phyloP scores from a whole-genome alignment of 2,329 filamentous ascomycete genomes.

The Penicillium hesseltinei region DNA sequence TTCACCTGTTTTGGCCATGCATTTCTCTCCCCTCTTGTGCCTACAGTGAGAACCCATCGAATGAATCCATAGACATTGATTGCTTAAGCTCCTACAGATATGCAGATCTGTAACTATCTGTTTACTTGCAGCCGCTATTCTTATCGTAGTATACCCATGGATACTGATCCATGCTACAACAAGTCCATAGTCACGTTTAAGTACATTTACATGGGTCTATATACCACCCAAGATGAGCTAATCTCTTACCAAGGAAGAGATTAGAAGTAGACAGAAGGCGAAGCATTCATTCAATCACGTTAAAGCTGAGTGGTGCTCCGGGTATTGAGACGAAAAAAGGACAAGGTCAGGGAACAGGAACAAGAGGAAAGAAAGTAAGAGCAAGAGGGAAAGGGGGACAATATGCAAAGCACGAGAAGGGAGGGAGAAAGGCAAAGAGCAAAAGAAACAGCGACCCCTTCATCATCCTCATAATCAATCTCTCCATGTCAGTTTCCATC shows the following conservation, averaged over 20 bases:
- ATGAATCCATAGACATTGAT: background rate
- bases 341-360: background rate
- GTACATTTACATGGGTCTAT: background rate
- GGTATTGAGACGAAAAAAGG: constrained; percentile 7
- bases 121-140: background rate
- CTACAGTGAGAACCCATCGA: background rate
- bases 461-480: background rate
- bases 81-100: background rate
- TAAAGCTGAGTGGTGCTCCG: constrained; percentile 2
- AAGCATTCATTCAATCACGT: constrained; percentile 2
- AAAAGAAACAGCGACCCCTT: background rate
- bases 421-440: background rate
- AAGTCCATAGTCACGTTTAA: background rate
- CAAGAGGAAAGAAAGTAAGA: background rate
- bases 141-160: background rate
- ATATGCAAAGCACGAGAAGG: constrained; percentile 2
- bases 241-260: background rate
- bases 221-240: background rate
- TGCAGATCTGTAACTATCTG: background rate
- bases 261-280: background rate
- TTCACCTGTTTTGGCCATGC: background rate
- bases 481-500: background rate
- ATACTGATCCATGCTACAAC: background rate
- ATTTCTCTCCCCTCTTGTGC: background rate
- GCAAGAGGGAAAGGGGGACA: background rate